Conservation (phyloP, 2,329 filamentous ascomycete species). For the Kalaharituber pfeilii region DNA sequence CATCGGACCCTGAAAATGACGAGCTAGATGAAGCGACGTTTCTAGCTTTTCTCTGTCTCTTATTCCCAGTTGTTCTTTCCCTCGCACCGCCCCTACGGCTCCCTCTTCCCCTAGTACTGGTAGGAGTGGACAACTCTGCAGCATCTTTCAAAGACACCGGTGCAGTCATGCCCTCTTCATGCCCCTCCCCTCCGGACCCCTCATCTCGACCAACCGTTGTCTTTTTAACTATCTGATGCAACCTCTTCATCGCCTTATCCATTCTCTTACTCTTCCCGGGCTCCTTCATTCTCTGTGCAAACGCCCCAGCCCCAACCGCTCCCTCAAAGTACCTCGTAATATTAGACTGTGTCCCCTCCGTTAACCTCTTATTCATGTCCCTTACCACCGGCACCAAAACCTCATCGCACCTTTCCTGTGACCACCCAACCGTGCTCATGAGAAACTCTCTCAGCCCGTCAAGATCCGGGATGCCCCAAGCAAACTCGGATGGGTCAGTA, state of each 20-base stretch:
- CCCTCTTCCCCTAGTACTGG: not conserved
- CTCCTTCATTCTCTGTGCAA: conserved; percentile 48
- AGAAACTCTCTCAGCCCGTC: conserved; percentile 69
- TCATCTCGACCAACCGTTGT: not conserved
- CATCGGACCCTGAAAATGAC: not conserved
- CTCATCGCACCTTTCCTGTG: conserved; percentile 78
- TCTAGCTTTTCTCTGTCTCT: not conserved
- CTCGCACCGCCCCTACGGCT: not conserved
- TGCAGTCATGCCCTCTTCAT: not conserved
- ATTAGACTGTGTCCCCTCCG: conserved; percentile 86
- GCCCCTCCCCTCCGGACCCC: not conserved
- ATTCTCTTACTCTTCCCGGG: conserved; percentile 54
- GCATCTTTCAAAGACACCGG: not conserved
- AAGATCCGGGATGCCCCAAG: conserved; percentile 91
- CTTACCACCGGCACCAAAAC: conserved; percentile 86
- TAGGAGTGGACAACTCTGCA: not conserved
- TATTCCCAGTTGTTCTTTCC: not conserved
- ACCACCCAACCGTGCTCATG: conserved; percentile 88
- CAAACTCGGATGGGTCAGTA: conserved; percentile 55
- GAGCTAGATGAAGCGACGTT: not conserved
- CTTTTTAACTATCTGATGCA: conserved; percentile 34
- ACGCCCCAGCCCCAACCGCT: conserved; percentile 49
- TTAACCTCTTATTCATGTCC: conserved; percentile 78
- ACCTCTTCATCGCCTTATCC: conserved; percentile 52
- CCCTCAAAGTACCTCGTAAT: conserved; percentile 88